Conservation (phyloP, 345 rosid species). For the Balakata baccata region DNA sequence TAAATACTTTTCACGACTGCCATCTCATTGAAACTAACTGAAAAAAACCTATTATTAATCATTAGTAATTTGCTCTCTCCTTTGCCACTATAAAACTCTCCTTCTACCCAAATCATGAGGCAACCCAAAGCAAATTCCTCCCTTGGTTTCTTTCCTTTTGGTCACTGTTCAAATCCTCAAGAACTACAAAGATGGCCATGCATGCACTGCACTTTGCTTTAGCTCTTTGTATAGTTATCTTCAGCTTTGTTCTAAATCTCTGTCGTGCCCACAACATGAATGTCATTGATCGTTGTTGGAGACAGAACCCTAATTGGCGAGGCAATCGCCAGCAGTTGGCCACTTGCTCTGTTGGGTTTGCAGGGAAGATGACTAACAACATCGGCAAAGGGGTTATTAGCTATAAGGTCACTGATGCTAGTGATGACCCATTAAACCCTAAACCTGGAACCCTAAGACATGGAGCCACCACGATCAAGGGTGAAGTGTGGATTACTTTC, state of each 20-base stretch:
- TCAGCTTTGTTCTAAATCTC: conserved; percentile 4
- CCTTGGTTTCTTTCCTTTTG: background rate
- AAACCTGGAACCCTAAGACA: conserved; percentile 61
- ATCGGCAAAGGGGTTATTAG: conserved; percentile 40
- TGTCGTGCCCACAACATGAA: conserved; percentile 36
- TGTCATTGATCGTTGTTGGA: conserved; percentile 72
- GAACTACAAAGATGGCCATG: conserved; percentile 8
- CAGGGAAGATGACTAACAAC: conserved; percentile 61
- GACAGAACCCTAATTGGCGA: conserved; percentile 47
- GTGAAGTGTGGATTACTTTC: conserved; percentile 71
- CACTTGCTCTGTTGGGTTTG: conserved; percentile 57
- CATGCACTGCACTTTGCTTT: conserved; percentile 13
- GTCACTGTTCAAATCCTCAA: background rate
- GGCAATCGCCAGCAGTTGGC: conserved; percentile 48
- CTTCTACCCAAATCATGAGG: background rate
- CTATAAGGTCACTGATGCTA: conserved; percentile 60
- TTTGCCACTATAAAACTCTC: background rate
- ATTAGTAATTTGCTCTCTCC: background rate
- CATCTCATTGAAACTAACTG: background rate
- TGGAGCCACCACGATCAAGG: conserved; percentile 52
- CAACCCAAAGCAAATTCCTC: background rate
- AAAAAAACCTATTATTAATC: background rate
- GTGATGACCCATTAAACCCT: conserved; percentile 64
- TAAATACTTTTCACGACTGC: background rate
- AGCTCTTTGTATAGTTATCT: conserved; percentile 13